Percentiles rank a stretch among this genome's conserved stretches.
Evolutionary conservation across 345 rosid species (phyloP).

Genomic region (Gossypium australe): DNA sequence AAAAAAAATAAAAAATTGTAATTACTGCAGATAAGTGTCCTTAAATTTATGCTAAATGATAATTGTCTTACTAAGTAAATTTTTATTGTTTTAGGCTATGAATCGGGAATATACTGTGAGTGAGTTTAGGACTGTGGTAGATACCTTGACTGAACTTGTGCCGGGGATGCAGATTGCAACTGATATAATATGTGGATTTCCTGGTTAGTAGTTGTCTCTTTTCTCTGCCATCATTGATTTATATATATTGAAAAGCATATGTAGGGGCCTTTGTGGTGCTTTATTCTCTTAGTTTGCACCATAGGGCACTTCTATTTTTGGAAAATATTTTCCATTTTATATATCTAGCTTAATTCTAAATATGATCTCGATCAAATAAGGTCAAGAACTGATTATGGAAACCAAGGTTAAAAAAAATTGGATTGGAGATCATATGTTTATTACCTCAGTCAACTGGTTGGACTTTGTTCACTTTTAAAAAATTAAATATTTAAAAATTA

Average conservation of each 20-base stretch:
- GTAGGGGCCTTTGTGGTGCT: background rate
- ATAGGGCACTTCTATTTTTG: background rate
- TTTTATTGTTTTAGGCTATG: constrained; percentile 61
- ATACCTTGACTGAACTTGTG: constrained; percentile 83
- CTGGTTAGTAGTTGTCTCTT: constrained; percentile 50
- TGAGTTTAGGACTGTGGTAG: constrained; percentile 84
- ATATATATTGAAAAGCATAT: background rate
- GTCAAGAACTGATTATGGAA: background rate
- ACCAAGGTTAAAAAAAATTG: background rate
- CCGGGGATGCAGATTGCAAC: constrained; percentile 98
- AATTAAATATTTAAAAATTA: background rate
- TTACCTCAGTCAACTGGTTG: background rate
- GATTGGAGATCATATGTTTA: background rate
- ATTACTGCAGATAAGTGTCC: background rate
- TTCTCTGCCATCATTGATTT: background rate
- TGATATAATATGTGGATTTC: constrained; percentile 93
- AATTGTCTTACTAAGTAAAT: constrained; percentile 3
- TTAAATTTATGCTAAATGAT: background rate
- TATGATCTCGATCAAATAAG: background rate
- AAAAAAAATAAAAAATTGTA: background rate
- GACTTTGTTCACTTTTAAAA: background rate
- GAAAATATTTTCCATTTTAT: background rate
- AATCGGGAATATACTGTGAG: constrained; percentile 77
- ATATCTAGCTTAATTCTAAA: background rate
- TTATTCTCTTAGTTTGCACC: background rate